These are phyloP conservation scores for Tritrichomonas foetus DNA, from an alignment of 208 protist genomes.

Conservation along the genomic window DNA sequence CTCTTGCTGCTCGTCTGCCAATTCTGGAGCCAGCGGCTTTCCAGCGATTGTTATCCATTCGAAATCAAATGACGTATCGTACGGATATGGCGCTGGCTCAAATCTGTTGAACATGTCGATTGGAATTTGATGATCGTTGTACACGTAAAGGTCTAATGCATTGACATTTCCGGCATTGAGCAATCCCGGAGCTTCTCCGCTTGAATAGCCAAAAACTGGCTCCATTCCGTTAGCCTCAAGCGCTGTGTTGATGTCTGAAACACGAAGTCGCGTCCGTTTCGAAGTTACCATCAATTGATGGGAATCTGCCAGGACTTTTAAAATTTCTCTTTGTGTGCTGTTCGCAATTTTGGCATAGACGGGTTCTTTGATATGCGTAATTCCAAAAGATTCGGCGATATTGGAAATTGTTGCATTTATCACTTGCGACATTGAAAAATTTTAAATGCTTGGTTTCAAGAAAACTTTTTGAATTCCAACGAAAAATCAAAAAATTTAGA, in stretches of 20 bases:
- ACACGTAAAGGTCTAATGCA: neutral
- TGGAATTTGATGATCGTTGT: neutral
- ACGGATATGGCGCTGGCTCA: neutral
- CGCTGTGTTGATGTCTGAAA: neutral
- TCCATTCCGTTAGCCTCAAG: neutral
- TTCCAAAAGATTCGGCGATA: neutral
- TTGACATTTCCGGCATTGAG: neutral
- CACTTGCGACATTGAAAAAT: neutral
- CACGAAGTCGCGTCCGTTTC: neutral
- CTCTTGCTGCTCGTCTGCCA: neutral
- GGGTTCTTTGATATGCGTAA: neutral
- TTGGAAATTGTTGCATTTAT: neutral
- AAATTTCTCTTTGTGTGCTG: neutral
- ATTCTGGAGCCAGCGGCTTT: neutral
- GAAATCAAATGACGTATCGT: neutral
- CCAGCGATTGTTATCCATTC: neutral
- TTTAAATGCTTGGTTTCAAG: no score
- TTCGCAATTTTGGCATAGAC: neutral
- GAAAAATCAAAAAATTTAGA: no score
- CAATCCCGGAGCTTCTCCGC: neutral
- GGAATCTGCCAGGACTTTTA: neutral
- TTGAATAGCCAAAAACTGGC: constrained; percentile 30
- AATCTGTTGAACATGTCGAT: neutral
- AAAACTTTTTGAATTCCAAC: no score
- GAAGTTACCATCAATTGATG: neutral